Percentiles rank a stretch among this genome's conserved stretches.
Evolutionary conservation across 108 stramenopile species (phyloP).

Genomic region (Bacterosira constricta): DNA sequence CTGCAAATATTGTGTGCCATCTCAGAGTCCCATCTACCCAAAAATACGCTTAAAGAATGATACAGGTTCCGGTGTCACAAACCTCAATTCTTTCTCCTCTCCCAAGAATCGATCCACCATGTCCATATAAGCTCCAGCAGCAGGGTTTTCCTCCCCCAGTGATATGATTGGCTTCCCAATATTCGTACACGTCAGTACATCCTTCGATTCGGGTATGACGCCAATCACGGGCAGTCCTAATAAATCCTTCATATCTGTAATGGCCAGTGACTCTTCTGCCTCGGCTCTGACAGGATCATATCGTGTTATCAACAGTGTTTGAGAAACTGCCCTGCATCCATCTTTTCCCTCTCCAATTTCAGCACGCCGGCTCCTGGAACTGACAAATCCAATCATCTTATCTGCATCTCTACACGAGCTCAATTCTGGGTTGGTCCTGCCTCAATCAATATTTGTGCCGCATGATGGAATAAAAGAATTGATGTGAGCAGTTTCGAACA

Average conservation of each 20-base stretch:
- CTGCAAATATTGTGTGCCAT: no score
- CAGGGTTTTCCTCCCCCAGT: conserved; percentile 36
- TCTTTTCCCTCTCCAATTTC: conserved; percentile 48
- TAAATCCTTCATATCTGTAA: conserved; percentile 65
- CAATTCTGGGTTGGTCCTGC: conserved; percentile 63
- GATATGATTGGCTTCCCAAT: conserved; percentile 66
- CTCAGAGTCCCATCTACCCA: no score
- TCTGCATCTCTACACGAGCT: conserved; percentile 66
- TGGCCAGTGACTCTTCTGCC: conserved; percentile 48
- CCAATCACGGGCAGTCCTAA: conserved; percentile 67
- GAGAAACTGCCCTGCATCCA: conserved; percentile 39
- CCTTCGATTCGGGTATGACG: conserved; percentile 66
- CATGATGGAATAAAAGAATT: background rate
- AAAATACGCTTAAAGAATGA: conserved; percentile 66
- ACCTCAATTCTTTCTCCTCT: conserved; percentile 43
- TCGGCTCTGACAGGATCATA: conserved; percentile 63
- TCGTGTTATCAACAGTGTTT: conserved; percentile 58
- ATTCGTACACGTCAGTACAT: conserved; percentile 70
- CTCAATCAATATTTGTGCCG: background rate
- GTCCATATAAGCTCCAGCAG: conserved; percentile 51
- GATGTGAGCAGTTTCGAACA: background rate
- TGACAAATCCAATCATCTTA: conserved; percentile 80
- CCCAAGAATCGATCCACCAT: conserved; percentile 63
- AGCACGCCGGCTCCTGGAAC: conserved; percentile 52
- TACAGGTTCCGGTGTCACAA: conserved; percentile 53